Base-by-base conservation (phyloP, 1,139 yeast species). In the Yamadazyma atlantica region DNA sequence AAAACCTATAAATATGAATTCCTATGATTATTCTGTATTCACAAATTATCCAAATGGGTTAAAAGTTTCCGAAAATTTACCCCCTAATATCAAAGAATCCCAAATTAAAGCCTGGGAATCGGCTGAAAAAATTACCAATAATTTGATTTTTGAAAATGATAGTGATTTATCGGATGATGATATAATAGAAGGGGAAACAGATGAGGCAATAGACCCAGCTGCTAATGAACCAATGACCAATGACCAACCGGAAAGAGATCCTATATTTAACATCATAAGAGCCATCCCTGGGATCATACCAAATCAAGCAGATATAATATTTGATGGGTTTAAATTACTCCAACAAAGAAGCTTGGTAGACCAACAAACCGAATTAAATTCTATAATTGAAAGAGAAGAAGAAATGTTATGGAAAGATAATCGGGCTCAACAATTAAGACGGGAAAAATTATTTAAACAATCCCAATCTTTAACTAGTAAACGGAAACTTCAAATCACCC, bases 101-200 rank as follows among this genome's bases (percentile, higher is more conserved):
- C 75, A 69, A 45, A 55, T 69, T n/a, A 60, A 58, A 41, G 75
- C 75, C 11, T 71, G 76, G 76, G 74, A 70, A 44, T 60, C 69
- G 17, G 75, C 75, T 1, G 76, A 71, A 43, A 62, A 65, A 44
- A 60, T 66, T 29, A 55, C 65, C 39, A 50, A 54, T 18, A 66
- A 59, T 39, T 44, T 70, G 22, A 65, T 71, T 1, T 70, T 71
- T 48, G 69, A 63, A 24, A 55, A 57, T 37, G 58, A 59, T 19
- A 48, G 57, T 32, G 62, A 59, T 29, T 50, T 54, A 21, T 51
- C 54, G 12, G 63, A 57, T 19, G 60, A 54, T 9, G 61, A 54
- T 15, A 57, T 50, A 6, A 51, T 46, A 14, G 57, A 49, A 13
- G 53, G 45, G 1, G 55, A 47, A n/a, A 52, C 48, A 5, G 49